phyloP scores from a whole-genome alignment of 495 filamentous ascomycete genomes.

The Aspergillus asperescens region DNA sequence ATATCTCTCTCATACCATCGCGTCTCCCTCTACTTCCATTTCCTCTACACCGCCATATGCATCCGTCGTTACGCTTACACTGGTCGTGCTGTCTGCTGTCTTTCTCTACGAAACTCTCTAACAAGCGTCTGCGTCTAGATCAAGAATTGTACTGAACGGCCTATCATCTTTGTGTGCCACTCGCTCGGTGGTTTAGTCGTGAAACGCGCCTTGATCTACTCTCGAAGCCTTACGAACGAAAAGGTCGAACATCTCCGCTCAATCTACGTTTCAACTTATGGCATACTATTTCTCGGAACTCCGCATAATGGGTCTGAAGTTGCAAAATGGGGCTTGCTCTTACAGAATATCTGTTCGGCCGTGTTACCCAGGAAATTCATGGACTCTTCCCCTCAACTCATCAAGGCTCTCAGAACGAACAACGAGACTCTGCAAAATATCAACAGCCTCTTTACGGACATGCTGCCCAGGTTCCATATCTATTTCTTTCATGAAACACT shows the following conservation, averaged over 20 bases:
- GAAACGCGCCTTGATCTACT: slow-evolving; percentile 66
- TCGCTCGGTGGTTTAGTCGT: slow-evolving; percentile 77
- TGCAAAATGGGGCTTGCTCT: slow-evolving; percentile 68
- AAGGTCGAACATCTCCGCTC: slow-evolving; percentile 70
- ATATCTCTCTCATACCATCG: not conserved
- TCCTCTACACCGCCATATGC: no score
- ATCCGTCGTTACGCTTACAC: no score
- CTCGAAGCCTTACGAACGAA: slow-evolving; percentile 56
- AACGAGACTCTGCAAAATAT: slow-evolving; percentile 79
- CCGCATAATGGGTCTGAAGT: slow-evolving; percentile 75
- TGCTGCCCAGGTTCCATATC: slow-evolving; percentile 67
- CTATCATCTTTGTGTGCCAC: slow-evolving; percentile 83
- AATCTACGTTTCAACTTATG: slow-evolving; percentile 77
- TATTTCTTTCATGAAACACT: slow-evolving; percentile 68
- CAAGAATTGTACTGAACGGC: slow-evolving; percentile 50
- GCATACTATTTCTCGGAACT: slow-evolving; percentile 82
- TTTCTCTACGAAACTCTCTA: no score
- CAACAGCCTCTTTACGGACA: slow-evolving; percentile 68
- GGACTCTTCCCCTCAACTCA: slow-evolving; percentile 62
- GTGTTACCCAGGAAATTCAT: slow-evolving; percentile 66
- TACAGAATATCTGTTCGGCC: slow-evolving; percentile 67
- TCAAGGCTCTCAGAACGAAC: slow-evolving; percentile 68
- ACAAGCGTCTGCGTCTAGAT: no score
- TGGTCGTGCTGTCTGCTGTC: no score
- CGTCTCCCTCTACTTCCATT: not conserved